Evolutionary conservation across 805 yeast species (phyloP).

Genomic region (Candida germanica): DNA sequence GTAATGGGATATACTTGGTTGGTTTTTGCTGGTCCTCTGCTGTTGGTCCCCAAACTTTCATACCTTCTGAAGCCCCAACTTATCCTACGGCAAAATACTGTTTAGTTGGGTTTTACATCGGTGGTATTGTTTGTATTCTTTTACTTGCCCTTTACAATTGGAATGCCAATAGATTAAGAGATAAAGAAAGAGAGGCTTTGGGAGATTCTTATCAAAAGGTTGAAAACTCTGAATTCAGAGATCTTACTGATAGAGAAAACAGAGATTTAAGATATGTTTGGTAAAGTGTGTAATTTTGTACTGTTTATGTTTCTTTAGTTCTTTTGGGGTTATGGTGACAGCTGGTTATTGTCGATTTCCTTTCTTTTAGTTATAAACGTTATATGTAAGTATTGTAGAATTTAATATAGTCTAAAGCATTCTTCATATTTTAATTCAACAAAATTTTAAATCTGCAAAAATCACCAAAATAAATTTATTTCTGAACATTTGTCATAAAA

Average conservation of each 20-base stretch:
- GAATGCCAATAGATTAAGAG: conserved; percentile 19
- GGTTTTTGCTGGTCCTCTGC: conserved; percentile 52
- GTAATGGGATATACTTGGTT: conserved; percentile 42
- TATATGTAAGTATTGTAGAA: too few relatives aligned
- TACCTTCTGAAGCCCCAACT: conserved; percentile 3
- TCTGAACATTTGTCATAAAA: too few relatives aligned
- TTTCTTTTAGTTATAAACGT: too few relatives aligned
- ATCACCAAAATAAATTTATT: too few relatives aligned
- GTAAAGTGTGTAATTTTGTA: too few relatives aligned
- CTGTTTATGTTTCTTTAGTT: too few relatives aligned
- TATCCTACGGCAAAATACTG: conserved; percentile 28
- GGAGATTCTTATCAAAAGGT: conserved; percentile 2
- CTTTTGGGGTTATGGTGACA: too few relatives aligned
- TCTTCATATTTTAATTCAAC: too few relatives aligned
- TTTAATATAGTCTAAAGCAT: too few relatives aligned
- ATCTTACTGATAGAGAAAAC: conserved; percentile 8
- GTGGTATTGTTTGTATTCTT: conserved; percentile 12
- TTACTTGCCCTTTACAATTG: conserved; percentile 5
- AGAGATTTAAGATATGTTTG: conserved; percentile 14
- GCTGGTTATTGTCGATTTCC: too few relatives aligned
- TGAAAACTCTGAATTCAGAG: conserved; percentile 6
- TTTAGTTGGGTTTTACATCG: conserved; percentile 17
- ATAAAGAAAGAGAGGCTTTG: conserved; percentile 7
- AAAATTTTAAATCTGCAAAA: too few relatives aligned
- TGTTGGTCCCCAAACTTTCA: conserved; percentile 29